Evolutionary conservation across 2,329 filamentous ascomycete species (phyloP), one percentile per base, ranked within the genome.

Genomic region (Colletotrichum sp.): DNA sequence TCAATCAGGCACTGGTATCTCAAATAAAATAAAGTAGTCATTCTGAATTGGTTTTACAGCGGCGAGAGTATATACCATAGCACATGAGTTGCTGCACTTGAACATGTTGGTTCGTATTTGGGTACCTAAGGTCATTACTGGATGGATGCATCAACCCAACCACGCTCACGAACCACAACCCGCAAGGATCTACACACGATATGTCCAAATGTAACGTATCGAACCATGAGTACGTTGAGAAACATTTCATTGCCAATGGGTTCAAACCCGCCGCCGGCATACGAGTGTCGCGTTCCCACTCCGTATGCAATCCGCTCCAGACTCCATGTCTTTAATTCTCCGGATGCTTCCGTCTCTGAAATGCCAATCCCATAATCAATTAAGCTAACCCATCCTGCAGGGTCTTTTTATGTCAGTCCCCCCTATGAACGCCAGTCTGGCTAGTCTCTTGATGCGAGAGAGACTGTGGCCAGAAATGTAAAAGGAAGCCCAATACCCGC

Each of bases 351-450:
- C 27, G 13, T 57, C 57, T 51, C 27, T 51, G 29, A 69, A 63
- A 69, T 69, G 55, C 34, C 54, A 65, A 57, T 51, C 59, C 43
- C 61, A 59, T 54, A 43, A n/a, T 21, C 61, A 61, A 29, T 63
- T n/a, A 71, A 71, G 27, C 55, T 68, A 54, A 55, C 47, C 34
- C 71, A 5, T 38, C 57, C 57, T 58, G 31, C 62, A 31, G n/a
- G 57, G 62, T 66, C 62, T 73, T 71, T 73, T 73, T 57, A n/a
- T 27, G 36, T 43, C 71, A 63, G 6, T 55, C 36, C 13, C 21
- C 59, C 38, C 61, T 24, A 57, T 55, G 31, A 73, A 73, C 71
- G 71, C 71, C 71, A 68, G 27, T 34, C 66, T 54, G 67, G 51
- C 54, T 27, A 18, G 5, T 65, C 38, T n/a, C 65, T 21, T 61